Conservation (phyloP, 441 rosid genomes). For the Melastoma candidum region DNA sequence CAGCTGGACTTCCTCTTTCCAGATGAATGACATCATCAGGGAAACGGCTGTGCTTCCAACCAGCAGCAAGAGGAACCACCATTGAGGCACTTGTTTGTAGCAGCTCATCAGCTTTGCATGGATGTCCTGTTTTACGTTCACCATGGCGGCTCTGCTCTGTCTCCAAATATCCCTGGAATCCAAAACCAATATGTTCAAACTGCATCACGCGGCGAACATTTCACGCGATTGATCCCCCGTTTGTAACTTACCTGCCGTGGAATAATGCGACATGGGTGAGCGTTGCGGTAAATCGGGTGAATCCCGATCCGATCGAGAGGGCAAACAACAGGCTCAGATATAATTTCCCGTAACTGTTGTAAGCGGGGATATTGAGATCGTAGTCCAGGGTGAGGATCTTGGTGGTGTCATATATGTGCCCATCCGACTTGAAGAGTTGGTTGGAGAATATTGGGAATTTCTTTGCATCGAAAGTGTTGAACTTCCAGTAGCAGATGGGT, state of each 20-base stretch:
- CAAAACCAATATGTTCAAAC: constrained; percentile 5
- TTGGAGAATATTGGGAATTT: constrained; percentile 11
- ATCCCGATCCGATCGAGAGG: constrained; percentile 7
- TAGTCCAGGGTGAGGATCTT: not conserved
- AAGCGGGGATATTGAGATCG: not conserved
- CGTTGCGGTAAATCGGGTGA: constrained; percentile 5
- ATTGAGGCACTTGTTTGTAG: constrained; percentile 84
- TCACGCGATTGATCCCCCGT: too few relatives aligned
- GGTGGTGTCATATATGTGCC: constrained; percentile 7
- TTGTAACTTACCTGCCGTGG: not conserved
- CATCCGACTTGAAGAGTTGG: constrained; percentile 4
- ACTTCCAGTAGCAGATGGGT: constrained; percentile 9
- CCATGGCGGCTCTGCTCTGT: constrained; percentile 76
- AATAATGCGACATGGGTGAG: constrained; percentile 7
- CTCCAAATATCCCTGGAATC: constrained; percentile 64
- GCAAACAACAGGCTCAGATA: constrained; percentile 8
- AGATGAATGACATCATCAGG: constrained; percentile 65
- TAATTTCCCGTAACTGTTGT: not conserved
- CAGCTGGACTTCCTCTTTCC: constrained; percentile 69
- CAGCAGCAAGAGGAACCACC: constrained; percentile 71
- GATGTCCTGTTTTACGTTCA: constrained; percentile 61
- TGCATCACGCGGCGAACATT: too few relatives aligned
- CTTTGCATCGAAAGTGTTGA: constrained; percentile 4
- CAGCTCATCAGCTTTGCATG: constrained; percentile 67
- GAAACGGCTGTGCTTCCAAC: constrained; percentile 52